These are phyloP conservation scores for Septoria petroselini DNA, from an alignment of 2,329 filamentous ascomycete genomes.

Conservation along the genomic window DNA sequence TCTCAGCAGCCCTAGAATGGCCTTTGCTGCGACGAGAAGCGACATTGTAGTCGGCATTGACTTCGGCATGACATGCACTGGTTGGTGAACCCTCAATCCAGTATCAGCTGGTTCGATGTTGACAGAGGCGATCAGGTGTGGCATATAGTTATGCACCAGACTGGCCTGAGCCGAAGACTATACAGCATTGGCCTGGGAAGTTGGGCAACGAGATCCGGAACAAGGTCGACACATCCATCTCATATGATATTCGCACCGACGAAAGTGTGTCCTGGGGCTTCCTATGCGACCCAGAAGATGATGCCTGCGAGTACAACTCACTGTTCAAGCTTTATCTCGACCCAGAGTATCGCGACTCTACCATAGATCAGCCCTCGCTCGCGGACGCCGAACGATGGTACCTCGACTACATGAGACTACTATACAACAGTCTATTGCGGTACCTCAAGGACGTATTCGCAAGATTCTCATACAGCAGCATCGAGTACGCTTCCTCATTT, in stretches of 20 bases:
- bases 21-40: too few species aligned
- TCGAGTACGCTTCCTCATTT: too few species aligned
- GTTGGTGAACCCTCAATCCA: slow-evolving; percentile 21
- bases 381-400: slow-evolving; percentile 20
- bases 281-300: slow-evolving; percentile 18
- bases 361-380: slow-evolving; percentile 2
- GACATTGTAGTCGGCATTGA: not conserved
- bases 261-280: slow-evolving; percentile 24
- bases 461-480: slow-evolving; percentile 7
- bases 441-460: slow-evolving; percentile 13
- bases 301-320: slow-evolving; percentile 15
- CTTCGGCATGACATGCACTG: slow-evolving; percentile 13
- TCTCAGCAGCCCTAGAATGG: too few species aligned
- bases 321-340: slow-evolving; percentile 29
- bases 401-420: slow-evolving; percentile 19
- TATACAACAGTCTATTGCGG: slow-evolving; percentile 11
- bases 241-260: slow-evolving; percentile 11
- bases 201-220: slow-evolving; percentile 17
- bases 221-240: slow-evolving; percentile 25
- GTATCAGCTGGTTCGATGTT: too few species aligned
- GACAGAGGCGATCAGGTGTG: too few species aligned
- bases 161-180: slow-evolving; percentile 22
- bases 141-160: too few species aligned
- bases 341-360: slow-evolving; percentile 17
- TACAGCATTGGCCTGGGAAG: slow-evolving; percentile 27